Base-by-base conservation (phyloP, 768 basidiomycete genomes). In the Leccinellum luteum region DNA sequence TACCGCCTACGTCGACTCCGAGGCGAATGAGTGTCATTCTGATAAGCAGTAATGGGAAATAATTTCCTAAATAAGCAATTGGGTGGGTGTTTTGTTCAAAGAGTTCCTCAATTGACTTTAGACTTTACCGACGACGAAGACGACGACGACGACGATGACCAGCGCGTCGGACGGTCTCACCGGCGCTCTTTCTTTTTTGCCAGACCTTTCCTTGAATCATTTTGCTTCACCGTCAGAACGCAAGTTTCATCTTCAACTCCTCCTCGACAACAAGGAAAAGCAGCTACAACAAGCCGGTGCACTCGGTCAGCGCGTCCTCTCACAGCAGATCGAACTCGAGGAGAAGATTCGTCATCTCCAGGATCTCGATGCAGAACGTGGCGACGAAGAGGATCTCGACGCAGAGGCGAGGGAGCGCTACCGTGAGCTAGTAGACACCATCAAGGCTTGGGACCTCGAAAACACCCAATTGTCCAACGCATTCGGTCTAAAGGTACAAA, bases 251-350 rank as follows among this genome's bases (percentile, higher is more conserved):
- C 78, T 86, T 13, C 84, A 87, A 57, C 74, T 73, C 58, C 85
- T 97, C 57, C 83, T 98, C 64, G 92, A 93, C 75, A 81, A 78
- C 70, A 98, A 98, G 79, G 91, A 94, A 73, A 85, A 86, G 69
- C 94, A 98, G 73, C 87, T 98, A 32, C 87, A 92, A 61, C 89
- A 92, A 62, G 92, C 93, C 5, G 94, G 92, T 35, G 89, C 87
- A 55, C 85, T 98, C 69, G 95, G 96, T 52, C 94, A 97, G 75
- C 89, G 92, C 72, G 85, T 98, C 66, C 86, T 98, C 60, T 83
- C 85, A 19, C 96, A 98, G 78, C 93, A 93, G 74, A 87, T 92
- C 76, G 92, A 96, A 69, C 84, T 98, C 60, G 92, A 97, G 73
- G 87, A 89, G 68, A 84, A 92, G 52, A 92, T 98, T 58, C 79